Conservation (phyloP, 2,329 filamentous ascomycete genomes). For the Xylaria multiplex region DNA sequence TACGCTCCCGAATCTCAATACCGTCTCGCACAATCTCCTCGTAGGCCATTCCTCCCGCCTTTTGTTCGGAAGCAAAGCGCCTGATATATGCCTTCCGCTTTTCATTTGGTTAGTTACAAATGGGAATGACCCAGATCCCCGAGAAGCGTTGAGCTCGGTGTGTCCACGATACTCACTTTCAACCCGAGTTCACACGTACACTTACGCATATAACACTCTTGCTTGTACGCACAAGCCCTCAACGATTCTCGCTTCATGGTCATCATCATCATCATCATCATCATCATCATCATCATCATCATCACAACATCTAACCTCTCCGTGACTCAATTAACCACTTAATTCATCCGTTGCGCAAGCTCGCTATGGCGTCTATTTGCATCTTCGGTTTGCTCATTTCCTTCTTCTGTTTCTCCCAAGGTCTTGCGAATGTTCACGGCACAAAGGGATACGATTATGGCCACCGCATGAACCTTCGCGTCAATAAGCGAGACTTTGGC, state of each 20-base stretch:
- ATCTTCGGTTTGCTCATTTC: constrained; percentile 22
- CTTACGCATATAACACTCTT: constrained; percentile 3
- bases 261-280: not conserved
- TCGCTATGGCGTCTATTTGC: constrained; percentile 25
- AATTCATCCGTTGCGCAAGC: constrained; percentile 8
- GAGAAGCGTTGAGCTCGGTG: not conserved
- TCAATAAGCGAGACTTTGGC: constrained; percentile 54
- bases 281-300: not conserved
- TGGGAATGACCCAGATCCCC: constrained; percentile 1
- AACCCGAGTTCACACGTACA: constrained; percentile 14
- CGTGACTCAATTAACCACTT: constrained; percentile 8
- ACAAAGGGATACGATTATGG: constrained; percentile 61
- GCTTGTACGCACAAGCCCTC: constrained; percentile 16
- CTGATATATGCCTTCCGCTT: constrained; percentile 2
- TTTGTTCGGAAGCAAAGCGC: not conserved
- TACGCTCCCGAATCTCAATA: constrained; percentile 20
- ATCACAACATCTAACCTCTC: constrained; percentile 5
- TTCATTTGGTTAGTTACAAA: constrained; percentile 19
- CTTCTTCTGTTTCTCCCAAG: constrained; percentile 21
- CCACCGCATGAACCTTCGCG: constrained; percentile 52
- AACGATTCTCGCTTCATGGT: not conserved
- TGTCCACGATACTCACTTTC: constrained; percentile 5
- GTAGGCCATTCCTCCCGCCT: not conserved
- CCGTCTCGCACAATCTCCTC: constrained; percentile 19
- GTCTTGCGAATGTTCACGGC: constrained; percentile 27